phyloP scores from a whole-genome alignment of 345 rosid species.

The Stellera chamaejasme region DNA sequence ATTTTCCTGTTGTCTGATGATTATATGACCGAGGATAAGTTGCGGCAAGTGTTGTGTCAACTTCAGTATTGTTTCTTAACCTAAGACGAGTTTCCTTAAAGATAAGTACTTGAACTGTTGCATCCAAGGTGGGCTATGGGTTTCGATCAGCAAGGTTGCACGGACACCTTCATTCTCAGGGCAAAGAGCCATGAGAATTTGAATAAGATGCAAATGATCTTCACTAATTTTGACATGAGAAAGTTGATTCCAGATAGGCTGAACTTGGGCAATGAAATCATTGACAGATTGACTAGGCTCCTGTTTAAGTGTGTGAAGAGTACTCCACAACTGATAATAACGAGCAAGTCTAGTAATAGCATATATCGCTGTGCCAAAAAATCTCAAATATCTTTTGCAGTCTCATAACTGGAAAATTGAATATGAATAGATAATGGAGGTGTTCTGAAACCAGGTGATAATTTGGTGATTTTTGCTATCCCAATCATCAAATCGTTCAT shows the following conservation, averaged over 20 bases:
- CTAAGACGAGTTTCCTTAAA: too few relatives aligned
- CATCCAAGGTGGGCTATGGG: not conserved
- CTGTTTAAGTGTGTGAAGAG: not conserved
- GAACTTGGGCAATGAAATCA: slow-evolving; percentile 7
- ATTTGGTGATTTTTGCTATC: slow-evolving; percentile 7
- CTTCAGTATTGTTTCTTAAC: too few relatives aligned
- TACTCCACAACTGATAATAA: not conserved
- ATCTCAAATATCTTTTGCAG: not conserved
- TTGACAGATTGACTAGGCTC: slow-evolving; percentile 8
- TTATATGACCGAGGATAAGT: too few relatives aligned
- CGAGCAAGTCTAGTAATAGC: not conserved
- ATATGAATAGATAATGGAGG: not conserved
- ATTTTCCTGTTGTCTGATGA: too few relatives aligned
- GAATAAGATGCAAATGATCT: slow-evolving; percentile 11
- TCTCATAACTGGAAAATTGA: slow-evolving; percentile 3
- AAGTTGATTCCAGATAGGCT: slow-evolving; percentile 4
- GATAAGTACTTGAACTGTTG: not conserved
- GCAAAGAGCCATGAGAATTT: slow-evolving; percentile 14
- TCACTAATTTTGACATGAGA: not conserved
- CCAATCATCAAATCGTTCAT: not conserved
- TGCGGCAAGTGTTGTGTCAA: too few relatives aligned
- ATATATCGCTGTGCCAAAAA: slow-evolving; percentile 3
- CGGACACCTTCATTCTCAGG: not conserved
- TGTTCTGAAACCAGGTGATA: not conserved
- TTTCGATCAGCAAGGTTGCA: not conserved